These are phyloP conservation scores for Psophocarpus tetragonolobus DNA, from an alignment of 306 rosid genomes.

Conservation along the genomic window DNA sequence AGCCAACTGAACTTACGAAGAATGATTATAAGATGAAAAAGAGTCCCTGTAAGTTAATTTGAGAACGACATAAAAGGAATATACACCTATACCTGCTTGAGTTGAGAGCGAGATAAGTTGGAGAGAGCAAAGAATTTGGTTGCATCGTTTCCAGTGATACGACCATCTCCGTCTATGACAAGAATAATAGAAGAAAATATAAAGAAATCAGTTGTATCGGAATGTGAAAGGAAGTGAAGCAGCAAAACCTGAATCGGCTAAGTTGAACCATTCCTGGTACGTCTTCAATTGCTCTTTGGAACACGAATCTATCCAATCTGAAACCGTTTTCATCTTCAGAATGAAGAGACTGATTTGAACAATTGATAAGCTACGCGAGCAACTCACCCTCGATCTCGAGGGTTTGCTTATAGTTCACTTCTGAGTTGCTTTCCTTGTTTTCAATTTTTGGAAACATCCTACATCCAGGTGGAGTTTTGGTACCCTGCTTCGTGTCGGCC, in stretches of 20 bases:
- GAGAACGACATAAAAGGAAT: not conserved
- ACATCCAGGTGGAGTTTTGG: conserved; percentile 5
- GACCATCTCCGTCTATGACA: conserved; percentile 74
- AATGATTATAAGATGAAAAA: not conserved
- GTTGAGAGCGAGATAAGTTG: conserved; percentile 77
- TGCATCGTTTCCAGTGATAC: conserved; percentile 78
- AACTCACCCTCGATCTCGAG: not conserved
- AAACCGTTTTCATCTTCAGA: conserved; percentile 54
- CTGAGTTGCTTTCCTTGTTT: not conserved
- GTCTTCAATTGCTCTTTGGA: conserved; percentile 59
- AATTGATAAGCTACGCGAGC: not conserved
- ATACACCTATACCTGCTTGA: conserved; percentile 64
- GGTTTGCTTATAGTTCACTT: not conserved
- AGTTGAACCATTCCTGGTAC: conserved; percentile 78
- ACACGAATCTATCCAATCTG: conserved; percentile 47
- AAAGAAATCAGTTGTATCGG: not conserved
- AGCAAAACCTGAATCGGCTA: conserved; percentile 76
- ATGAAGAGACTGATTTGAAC: not conserved
- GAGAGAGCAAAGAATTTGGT: conserved; percentile 85
- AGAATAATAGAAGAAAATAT: not conserved
- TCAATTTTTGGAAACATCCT: not conserved
- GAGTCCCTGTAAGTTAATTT: not conserved
- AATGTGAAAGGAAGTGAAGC: not conserved
- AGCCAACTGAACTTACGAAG: not conserved
- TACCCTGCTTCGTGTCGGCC: not conserved